These are phyloP conservation scores for Lachancea fermentati DNA, from an alignment of 805 yeast species.

Conservation along the genomic window DNA sequence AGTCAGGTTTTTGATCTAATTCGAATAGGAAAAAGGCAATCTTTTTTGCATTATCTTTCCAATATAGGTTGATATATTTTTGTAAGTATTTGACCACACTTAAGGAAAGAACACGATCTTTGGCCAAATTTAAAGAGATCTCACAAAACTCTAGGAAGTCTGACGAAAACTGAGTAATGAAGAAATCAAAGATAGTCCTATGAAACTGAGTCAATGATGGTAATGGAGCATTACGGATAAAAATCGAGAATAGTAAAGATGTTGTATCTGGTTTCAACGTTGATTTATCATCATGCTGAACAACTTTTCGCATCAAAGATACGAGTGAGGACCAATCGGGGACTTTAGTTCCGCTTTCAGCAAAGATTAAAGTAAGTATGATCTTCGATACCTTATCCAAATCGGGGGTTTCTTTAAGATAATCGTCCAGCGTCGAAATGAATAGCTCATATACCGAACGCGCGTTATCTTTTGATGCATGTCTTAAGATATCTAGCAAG, in stretches of 20 bases:
- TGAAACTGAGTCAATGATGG: slow-evolving; percentile 44
- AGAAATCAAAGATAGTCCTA: slow-evolving; percentile 37
- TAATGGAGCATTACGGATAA: slow-evolving; percentile 52
- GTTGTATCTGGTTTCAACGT: slow-evolving; percentile 25
- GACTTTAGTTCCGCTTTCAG: slow-evolving; percentile 66
- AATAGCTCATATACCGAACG: slow-evolving; percentile 38
- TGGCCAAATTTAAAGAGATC: slow-evolving; percentile 35
- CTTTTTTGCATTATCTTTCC: slow-evolving; percentile 34
- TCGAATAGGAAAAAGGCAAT: slow-evolving; percentile 41
- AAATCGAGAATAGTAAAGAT: slow-evolving; percentile 42
- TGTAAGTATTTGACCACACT: slow-evolving; percentile 42
- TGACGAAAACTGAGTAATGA: slow-evolving; percentile 37
- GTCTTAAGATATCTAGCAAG: slow-evolving; percentile 45
- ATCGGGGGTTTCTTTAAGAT: slow-evolving; percentile 12
- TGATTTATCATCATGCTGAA: slow-evolving; percentile 7
- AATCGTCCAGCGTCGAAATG: slow-evolving; percentile 18
- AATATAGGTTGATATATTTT: slow-evolving; percentile 40
- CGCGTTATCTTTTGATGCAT: slow-evolving; percentile 47
- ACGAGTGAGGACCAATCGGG: slow-evolving; percentile 41
- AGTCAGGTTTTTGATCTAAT: slow-evolving; percentile 25
- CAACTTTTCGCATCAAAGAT: slow-evolving; percentile 11
- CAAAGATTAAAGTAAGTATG: slow-evolving; percentile 47
- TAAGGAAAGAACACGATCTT: slow-evolving; percentile 40
- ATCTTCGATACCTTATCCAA: slow-evolving; percentile 36
- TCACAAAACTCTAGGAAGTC: slow-evolving; percentile 41